Conservation (phyloP, 345 rosid species). For the Acer saccharum region DNA sequence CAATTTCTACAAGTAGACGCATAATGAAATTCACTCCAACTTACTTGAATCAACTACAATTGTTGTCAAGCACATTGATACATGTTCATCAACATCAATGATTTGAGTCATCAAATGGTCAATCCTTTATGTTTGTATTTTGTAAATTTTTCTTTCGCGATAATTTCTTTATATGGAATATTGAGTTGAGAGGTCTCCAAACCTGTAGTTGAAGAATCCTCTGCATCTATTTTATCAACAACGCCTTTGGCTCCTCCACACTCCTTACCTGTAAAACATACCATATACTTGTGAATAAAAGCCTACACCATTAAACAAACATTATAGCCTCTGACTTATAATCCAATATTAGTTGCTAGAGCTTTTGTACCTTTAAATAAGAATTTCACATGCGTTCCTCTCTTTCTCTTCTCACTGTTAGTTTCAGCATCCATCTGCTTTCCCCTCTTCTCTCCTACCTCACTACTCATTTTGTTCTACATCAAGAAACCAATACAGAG, state of each 20-base stretch:
- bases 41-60: conserved; percentile 9
- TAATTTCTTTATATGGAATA: neutral
- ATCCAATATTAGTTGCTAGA: neutral
- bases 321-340: neutral
- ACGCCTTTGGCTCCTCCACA: neutral
- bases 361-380: neutral
- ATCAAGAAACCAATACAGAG: no score
- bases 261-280: neutral
- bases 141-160: neutral
- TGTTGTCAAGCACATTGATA: neutral
- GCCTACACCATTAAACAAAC: neutral
- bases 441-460: no score
- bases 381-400: conserved; percentile 1
- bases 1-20: neutral
- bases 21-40: no score
- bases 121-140: neutral
- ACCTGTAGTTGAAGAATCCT: neutral
- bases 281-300: neutral
- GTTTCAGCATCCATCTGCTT: neutral
- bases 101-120: neutral
- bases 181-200: neutral
- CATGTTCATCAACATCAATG: conserved; percentile 6
- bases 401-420: conserved; percentile 4
- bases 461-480: no score
- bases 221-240: neutral